A percentile compares a stretch with the other conserved stretches of the same genome.
These are phyloP conservation scores for Magnaporthales sp. DNA, from an alignment of 2,329 filamentous ascomycete species.

Conservation along the genomic window DNA sequence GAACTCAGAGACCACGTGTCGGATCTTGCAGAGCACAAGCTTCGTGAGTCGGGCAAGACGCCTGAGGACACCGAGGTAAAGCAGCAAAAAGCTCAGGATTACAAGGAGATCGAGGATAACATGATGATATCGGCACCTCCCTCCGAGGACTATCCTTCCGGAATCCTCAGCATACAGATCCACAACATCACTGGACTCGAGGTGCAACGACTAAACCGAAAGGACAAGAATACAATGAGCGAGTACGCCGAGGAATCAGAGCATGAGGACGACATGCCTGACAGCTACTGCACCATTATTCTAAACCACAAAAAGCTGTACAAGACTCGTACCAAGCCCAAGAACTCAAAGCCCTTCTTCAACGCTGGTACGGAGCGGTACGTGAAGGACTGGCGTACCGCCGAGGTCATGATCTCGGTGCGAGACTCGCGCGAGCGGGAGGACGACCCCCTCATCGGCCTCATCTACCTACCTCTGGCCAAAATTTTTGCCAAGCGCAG, in stretches of 20 bases:
- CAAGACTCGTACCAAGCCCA: constrained; percentile 66
- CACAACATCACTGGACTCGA: constrained; percentile 66
- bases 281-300: constrained; percentile 64
- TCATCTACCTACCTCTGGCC: constrained; percentile 57
- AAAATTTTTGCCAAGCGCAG: constrained; percentile 54
- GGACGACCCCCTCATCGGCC: constrained; percentile 60
- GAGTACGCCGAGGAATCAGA: constrained; percentile 48
- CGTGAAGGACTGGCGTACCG: constrained; percentile 56
- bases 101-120: constrained; percentile 49
- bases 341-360: constrained; percentile 71
- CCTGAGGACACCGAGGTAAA: constrained; percentile 53
- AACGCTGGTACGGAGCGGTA: constrained; percentile 69
- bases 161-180: constrained; percentile 61
- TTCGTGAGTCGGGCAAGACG: constrained; percentile 52
- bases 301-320: constrained; percentile 64
- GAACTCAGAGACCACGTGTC: constrained; percentile 50
- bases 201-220: constrained; percentile 49
- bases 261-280: constrained; percentile 54
- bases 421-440: constrained; percentile 61
- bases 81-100: constrained; percentile 60
- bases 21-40: constrained; percentile 46
- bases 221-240: constrained; percentile 28
- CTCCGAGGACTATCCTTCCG: constrained; percentile 50
- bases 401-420: constrained; percentile 60
- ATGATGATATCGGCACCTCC: constrained; percentile 63